These are phyloP conservation scores for Botrytis tulipae DNA, from an alignment of 2,329 filamentous ascomycete species.

Conservation along the genomic window DNA sequence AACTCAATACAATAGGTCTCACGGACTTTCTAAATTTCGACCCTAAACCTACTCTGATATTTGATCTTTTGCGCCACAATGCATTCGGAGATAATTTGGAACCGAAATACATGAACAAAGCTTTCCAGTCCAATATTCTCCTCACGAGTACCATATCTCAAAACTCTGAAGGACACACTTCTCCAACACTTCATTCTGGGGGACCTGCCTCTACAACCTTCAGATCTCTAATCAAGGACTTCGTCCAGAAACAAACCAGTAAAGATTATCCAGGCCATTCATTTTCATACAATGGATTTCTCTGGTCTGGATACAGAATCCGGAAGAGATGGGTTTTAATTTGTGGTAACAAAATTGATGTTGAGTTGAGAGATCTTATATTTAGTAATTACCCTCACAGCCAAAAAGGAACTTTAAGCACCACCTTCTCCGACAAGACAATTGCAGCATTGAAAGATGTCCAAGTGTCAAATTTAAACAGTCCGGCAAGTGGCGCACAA, in stretches of 20 bases:
- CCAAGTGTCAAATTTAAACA: conserved; percentile 7
- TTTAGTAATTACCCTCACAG: background rate
- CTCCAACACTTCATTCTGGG: background rate
- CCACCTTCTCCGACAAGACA: conserved; percentile 16
- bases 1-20: conserved; percentile 13
- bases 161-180: background rate
- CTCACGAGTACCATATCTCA: background rate
- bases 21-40: conserved; percentile 70
- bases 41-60: conserved; percentile 68
- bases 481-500: background rate
- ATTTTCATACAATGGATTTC: conserved; percentile 11
- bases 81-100: conserved; percentile 43
- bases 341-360: conserved; percentile 18
- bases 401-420: background rate
- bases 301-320: conserved; percentile 13
- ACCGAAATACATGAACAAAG: conserved; percentile 63
- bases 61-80: conserved; percentile 47
- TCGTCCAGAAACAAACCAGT: conserved; percentile 7
- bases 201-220: background rate
- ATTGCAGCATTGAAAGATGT: conserved; percentile 10
- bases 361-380: conserved; percentile 48
- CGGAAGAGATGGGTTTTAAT: conserved; percentile 16
- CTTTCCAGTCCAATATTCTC: conserved; percentile 5
- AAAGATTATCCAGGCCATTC: background rate
- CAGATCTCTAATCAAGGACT: conserved; percentile 4